Evolutionary conservation across 129 eudicot species (phyloP).

Genomic region (Lactuca saligna): DNA sequence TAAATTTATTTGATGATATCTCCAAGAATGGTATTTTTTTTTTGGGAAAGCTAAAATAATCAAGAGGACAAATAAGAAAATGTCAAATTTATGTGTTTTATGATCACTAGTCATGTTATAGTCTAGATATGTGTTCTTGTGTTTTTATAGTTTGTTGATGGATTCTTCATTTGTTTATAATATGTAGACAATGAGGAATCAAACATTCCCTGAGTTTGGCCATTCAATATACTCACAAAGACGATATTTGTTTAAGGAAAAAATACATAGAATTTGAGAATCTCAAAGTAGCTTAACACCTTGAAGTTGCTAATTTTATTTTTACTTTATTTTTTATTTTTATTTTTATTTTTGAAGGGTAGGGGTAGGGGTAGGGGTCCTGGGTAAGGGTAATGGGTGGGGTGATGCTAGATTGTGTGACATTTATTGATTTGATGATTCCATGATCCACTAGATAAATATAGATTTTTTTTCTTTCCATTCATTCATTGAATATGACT

Average conservation of each 20-base stretch:
- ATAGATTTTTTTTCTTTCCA: neutral
- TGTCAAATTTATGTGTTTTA: constrained; percentile 33
- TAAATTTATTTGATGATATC: constrained; percentile 17
- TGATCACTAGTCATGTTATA: constrained; percentile 45
- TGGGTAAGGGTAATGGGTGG: neutral
- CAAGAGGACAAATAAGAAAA: constrained; percentile 35
- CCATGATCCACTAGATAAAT: constrained; percentile 16
- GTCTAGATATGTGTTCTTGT: constrained; percentile 36
- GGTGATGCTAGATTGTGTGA: neutral
- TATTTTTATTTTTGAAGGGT: neutral
- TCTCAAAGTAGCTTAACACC: constrained; percentile 40
- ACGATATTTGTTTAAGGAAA: constrained; percentile 23
- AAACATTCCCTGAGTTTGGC: constrained; percentile 85
- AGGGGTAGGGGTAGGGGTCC: neutral
- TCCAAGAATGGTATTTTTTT: constrained; percentile 2
- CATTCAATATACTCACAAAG: constrained; percentile 72
- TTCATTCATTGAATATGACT: neutral
- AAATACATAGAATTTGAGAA: constrained; percentile 51
- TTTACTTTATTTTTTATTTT: neutral
- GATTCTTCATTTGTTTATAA: constrained; percentile 19
- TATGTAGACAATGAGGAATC: constrained; percentile 61
- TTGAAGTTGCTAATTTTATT: constrained; percentile 43
- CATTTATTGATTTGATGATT: constrained; percentile 19
- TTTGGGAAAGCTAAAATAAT: constrained; percentile 9
- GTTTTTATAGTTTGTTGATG: constrained; percentile 46